These are phyloP conservation scores for Aureobasidium subglaciale DNA, from an alignment of 2,329 filamentous ascomycete genomes.

Conservation along the genomic window DNA sequence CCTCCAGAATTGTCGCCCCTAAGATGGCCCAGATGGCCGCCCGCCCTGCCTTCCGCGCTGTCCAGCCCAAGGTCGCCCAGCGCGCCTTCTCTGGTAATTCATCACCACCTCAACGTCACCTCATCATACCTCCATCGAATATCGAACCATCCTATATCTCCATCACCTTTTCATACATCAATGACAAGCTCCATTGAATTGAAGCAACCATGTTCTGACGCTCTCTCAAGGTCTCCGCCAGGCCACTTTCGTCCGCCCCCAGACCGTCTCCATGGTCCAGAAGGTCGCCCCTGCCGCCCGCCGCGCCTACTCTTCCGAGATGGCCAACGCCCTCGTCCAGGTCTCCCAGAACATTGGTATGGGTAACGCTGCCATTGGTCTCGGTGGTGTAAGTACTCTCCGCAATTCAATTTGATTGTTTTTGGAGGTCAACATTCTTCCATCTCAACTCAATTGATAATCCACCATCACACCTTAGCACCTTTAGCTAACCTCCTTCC, in stretches of 20 bases:
- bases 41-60: slow-evolving; percentile 63
- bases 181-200: slow-evolving; percentile 15
- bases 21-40: slow-evolving; percentile 67
- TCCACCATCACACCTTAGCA: not conserved
- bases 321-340: slow-evolving; percentile 81
- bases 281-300: slow-evolving; percentile 44
- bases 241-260: slow-evolving; percentile 60
- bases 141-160: slow-evolving; percentile 9
- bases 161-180: slow-evolving; percentile 3
- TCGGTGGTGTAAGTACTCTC: slow-evolving; percentile 46
- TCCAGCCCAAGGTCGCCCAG: slow-evolving; percentile 44
- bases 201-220: slow-evolving; percentile 17
- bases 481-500: slow-evolving; percentile 29
- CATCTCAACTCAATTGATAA: not conserved
- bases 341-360: slow-evolving; percentile 87
- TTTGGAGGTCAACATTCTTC: not conserved
- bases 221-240: slow-evolving; percentile 24
- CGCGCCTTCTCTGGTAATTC: slow-evolving; percentile 68
- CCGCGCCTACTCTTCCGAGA: slow-evolving; percentile 80
- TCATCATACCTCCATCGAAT: slow-evolving; percentile 33
- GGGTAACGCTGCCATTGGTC: slow-evolving; percentile 84
- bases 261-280: slow-evolving; percentile 56
- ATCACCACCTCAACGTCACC: slow-evolving; percentile 13
- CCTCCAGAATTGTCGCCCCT: slow-evolving; percentile 69
- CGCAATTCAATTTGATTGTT: not conserved